Evolutionary conservation across 192 early-diverging fungal species (phyloP).

Genomic region (Gorgonomyces haynaldii): DNA sequence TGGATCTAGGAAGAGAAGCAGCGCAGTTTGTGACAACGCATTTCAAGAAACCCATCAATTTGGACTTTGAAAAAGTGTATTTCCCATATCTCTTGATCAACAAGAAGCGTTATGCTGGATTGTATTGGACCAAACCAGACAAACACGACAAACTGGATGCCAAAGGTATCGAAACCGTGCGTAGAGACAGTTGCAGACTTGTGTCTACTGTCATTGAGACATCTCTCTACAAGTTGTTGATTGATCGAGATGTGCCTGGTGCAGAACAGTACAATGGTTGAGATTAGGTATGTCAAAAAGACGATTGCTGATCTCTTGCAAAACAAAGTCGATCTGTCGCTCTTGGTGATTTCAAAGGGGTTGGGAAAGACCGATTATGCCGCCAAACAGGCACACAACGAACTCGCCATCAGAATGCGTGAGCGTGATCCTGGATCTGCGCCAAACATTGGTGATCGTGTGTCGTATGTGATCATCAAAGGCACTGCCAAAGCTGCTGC

Average conservation of each 20-base stretch:
- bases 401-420: conserved; percentile 92
- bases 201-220: conserved; percentile 89
- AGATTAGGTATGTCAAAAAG: conserved; percentile 64
- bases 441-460: conserved; percentile 88
- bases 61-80: conserved; percentile 99
- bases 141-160: conserved; percentile 95
- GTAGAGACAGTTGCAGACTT: conserved; percentile 88
- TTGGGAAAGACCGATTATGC: conserved; percentile 90
- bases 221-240: conserved; percentile 76
- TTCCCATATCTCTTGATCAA: conserved; percentile 94
- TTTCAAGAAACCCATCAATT: conserved; percentile 86
- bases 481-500: conserved; percentile 73
- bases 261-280: conserved; percentile 52
- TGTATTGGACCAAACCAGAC: conserved; percentile 92
- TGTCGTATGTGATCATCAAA: conserved; percentile 91
- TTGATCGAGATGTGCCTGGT: conserved; percentile 78
- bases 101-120: conserved; percentile 96
- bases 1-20: conserved; percentile 75
- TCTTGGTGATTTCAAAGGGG: conserved; percentile 92
- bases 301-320: conserved; percentile 86
- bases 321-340: conserved; percentile 93
- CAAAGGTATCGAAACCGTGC: conserved; percentile 97
- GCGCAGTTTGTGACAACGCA: conserved; percentile 73
- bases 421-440: conserved; percentile 95
- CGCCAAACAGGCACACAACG: conserved; percentile 89